These are phyloP conservation scores for Veloboletus limbatus DNA, from an alignment of 1,284 basidiomycete genomes.

Conservation along the genomic window DNA sequence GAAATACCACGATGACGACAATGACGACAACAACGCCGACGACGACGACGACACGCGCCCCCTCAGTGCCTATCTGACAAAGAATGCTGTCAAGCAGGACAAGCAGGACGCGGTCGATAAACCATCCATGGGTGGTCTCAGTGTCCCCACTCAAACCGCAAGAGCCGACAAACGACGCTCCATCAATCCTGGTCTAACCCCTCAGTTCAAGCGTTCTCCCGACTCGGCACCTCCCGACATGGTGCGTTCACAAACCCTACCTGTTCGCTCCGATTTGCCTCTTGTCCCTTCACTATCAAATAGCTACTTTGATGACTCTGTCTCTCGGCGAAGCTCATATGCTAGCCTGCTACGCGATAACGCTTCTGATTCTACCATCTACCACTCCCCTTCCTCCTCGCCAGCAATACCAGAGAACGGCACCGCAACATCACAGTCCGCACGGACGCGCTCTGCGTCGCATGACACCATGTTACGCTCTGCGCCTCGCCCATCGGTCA, in stretches of 20 bases:
- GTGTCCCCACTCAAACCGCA: conserved; percentile 29
- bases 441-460: conserved; percentile 25
- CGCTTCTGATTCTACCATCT: conserved; percentile 29
- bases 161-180: conserved; percentile 40
- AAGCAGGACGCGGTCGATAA: conserved; percentile 6
- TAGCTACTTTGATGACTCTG: conserved; percentile 14
- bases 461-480: conserved; percentile 21
- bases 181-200: conserved; percentile 41
- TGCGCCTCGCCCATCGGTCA: conserved; percentile 19
- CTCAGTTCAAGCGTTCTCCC: conserved; percentile 32
- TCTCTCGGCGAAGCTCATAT: conserved; percentile 22
- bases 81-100: conserved; percentile 15
- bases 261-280: conserved; percentile 23
- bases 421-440: conserved; percentile 17
- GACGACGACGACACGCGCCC: conserved; percentile 57
- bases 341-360: conserved; percentile 25
- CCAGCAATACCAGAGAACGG: conserved; percentile 26
- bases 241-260: conserved; percentile 34
- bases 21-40: too few relatives aligned
- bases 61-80: conserved; percentile 44
- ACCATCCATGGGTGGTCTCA: conserved; percentile 13
- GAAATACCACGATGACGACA: conserved; percentile 60
- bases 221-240: conserved; percentile 38
- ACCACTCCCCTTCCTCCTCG: conserved; percentile 33
- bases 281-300: conserved; percentile 18